Conservation (phyloP, 495 filamentous ascomycete species). For the Penicilliopsis zonata region DNA sequence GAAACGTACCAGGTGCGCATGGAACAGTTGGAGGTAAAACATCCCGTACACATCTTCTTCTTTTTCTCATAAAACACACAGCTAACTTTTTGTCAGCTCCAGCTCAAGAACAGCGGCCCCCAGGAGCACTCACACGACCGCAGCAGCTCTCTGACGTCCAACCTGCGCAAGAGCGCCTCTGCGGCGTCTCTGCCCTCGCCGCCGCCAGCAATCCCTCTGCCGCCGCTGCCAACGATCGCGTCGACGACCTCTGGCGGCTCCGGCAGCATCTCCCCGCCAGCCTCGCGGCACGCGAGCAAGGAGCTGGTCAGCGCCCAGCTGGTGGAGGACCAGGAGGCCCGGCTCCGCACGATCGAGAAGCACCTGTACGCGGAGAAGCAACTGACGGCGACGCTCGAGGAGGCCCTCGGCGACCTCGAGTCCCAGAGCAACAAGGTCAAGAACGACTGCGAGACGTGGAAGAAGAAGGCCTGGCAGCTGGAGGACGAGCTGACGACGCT, state of each 20-base stretch:
- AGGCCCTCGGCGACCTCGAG: conserved; percentile 90
- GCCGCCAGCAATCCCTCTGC: conserved; percentile 90
- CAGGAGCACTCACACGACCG: conserved; percentile 42
- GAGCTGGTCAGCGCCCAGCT: conserved; percentile 58
- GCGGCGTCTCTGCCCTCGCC: conserved; percentile 80
- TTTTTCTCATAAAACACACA: neutral
- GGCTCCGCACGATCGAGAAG: conserved; percentile 92
- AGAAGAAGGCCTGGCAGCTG: conserved; percentile 62
- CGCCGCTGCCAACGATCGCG: conserved; percentile 37
- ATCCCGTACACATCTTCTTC: neutral
- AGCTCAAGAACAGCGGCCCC: conserved; percentile 30
- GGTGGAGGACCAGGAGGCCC: conserved; percentile 82
- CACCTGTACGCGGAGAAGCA: conserved; percentile 94
- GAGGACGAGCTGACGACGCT: conserved; percentile 70
- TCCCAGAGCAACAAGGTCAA: conserved; percentile 75
- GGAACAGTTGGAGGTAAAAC: conserved; percentile 36
- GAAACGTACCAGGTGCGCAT: conserved; percentile 38
- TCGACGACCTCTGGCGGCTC: conserved; percentile 21
- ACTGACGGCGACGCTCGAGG: conserved; percentile 84
- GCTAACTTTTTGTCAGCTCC: conserved; percentile 19
- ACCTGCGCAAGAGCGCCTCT: conserved; percentile 77
- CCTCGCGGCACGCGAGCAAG: conserved; percentile 63
- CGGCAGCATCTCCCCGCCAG: conserved; percentile 31
- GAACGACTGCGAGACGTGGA: conserved; percentile 78
- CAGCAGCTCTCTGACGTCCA: conserved; percentile 64